phyloP scores from a whole-genome alignment of 345 rosid genomes.

The Alliaria petiolata region DNA sequence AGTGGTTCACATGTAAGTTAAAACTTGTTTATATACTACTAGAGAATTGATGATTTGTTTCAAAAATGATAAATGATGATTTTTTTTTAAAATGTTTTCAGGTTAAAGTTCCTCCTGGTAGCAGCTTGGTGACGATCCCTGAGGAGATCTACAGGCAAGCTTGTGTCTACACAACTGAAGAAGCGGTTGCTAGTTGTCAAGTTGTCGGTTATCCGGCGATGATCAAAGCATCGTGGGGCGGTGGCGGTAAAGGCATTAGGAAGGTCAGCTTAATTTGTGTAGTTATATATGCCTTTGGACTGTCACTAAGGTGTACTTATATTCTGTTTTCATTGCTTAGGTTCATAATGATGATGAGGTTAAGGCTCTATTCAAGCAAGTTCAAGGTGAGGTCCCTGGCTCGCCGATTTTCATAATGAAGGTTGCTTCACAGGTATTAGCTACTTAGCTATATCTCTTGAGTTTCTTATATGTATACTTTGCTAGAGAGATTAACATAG shows the following conservation, averaged over 20 bases:
- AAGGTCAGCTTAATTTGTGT: slow-evolving; percentile 61
- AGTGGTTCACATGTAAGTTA: slow-evolving; percentile 91
- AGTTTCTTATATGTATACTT: slow-evolving; percentile 3
- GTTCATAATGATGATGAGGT: slow-evolving; percentile 98
- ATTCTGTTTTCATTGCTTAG: slow-evolving; percentile 34
- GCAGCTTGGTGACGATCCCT: slow-evolving; percentile 78
- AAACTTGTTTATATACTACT: neutral
- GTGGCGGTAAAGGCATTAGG: slow-evolving; percentile 99
- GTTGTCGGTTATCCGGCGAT: slow-evolving; percentile 99
- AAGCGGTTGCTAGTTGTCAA: slow-evolving; percentile 96
- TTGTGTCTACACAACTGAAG: slow-evolving; percentile 95
- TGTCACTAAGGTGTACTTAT: neutral
- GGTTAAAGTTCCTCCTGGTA: slow-evolving; percentile 77
- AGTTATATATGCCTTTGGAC: slow-evolving; percentile 4
- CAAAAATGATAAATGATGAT: slow-evolving; percentile 11
- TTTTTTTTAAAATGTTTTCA: slow-evolving; percentile 33
- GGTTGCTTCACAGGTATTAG: slow-evolving; percentile 96
- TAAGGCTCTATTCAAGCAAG: slow-evolving; percentile 96
- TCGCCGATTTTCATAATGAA: slow-evolving; percentile 99
- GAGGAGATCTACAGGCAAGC: slow-evolving; percentile 91
- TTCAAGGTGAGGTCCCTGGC: slow-evolving; percentile 99
- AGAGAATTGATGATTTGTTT: slow-evolving; percentile 4
- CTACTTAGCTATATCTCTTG: slow-evolving; percentile 5
- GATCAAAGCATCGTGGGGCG: slow-evolving; percentile 99
- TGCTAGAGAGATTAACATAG: slow-evolving; percentile 8